These are phyloP conservation scores for Pelargonium myrrhifolium DNA, from an alignment of 441 rosid species.

Conservation along the genomic window DNA sequence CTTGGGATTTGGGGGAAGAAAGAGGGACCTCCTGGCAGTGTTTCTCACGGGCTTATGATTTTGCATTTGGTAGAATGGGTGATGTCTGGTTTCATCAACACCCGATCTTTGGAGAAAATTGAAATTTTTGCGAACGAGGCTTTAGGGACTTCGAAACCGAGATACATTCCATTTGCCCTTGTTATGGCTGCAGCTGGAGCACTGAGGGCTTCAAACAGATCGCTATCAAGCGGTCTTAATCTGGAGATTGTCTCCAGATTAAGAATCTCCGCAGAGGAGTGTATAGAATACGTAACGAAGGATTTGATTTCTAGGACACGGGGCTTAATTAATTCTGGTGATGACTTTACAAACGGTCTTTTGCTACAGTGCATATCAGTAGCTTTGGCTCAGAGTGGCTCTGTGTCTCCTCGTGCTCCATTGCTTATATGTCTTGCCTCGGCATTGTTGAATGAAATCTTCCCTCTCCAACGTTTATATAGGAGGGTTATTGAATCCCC, in stretches of 20 bases:
- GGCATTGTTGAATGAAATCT: constrained; percentile 57
- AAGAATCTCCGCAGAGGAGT: constrained; percentile 50
- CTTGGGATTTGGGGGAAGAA: constrained; percentile 59
- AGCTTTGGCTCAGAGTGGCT: constrained; percentile 71
- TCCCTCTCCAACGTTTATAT: constrained; percentile 55
- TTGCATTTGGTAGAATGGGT: constrained; percentile 83
- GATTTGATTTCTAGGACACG: constrained; percentile 33
- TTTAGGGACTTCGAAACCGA: constrained; percentile 37
- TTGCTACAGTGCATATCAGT: constrained; percentile 56
- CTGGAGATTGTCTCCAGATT: constrained; percentile 37
- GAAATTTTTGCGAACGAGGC: constrained; percentile 30
- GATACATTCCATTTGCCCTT: constrained; percentile 41
- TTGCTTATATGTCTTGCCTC: constrained; percentile 55
- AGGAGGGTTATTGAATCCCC: constrained; percentile 31
- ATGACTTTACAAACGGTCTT: constrained; percentile 28
- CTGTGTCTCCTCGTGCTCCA: constrained; percentile 45
- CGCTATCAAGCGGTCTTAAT: constrained; percentile 30
- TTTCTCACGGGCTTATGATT: constrained; percentile 63
- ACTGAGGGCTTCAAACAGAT: constrained; percentile 52
- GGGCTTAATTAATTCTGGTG: constrained; percentile 21
- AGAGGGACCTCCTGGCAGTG: constrained; percentile 40
- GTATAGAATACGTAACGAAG: constrained; percentile 38
- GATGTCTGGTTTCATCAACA: constrained; percentile 49
- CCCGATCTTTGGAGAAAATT: constrained; percentile 37
- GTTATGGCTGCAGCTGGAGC: constrained; percentile 75